These are phyloP conservation scores for Leucaena leucocephala DNA, from an alignment of 306 rosid genomes.

Conservation along the genomic window DNA sequence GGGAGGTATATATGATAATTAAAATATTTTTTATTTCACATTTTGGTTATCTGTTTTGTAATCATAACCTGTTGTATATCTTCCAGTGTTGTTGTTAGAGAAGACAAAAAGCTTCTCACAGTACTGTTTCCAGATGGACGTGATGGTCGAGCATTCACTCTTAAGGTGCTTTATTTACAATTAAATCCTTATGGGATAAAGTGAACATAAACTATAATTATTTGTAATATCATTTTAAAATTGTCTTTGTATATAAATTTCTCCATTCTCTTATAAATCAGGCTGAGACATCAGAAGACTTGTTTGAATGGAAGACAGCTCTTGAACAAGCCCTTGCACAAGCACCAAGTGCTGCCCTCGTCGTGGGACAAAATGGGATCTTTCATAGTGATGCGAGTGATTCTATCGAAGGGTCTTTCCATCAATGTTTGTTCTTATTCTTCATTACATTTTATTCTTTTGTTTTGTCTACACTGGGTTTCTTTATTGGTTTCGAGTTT, in stretches of 20 bases:
- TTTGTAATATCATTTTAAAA: conserved; percentile 13
- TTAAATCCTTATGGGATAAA: neutral
- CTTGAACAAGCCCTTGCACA: conserved; percentile 97
- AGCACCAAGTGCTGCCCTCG: conserved; percentile 99
- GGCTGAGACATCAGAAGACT: conserved; percentile 98
- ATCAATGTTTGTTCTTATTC: conserved; percentile 75
- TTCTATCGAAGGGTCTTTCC: conserved; percentile 85
- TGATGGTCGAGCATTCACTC: conserved; percentile 98
- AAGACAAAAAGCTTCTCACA: conserved; percentile 95
- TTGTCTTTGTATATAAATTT: conserved; percentile 3
- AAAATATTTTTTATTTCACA: conserved; percentile 8
- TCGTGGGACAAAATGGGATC: conserved; percentile 96
- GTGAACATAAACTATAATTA: neutral
- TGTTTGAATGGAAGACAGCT: conserved; percentile 96
- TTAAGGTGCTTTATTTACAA: conserved; percentile 68
- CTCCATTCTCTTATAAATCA: conserved; percentile 35
- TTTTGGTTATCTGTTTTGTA: conserved; percentile 33
- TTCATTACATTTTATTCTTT: conserved; percentile 22
- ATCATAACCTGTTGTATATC: conserved; percentile 36
- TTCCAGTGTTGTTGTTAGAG: conserved; percentile 95
- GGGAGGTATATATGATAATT: conserved; percentile 71
- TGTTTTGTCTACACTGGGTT: conserved; percentile 25
- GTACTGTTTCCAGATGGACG: conserved; percentile 99
- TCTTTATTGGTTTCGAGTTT: neutral
- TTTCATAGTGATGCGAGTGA: conserved; percentile 82